phyloP scores from a whole-genome alignment of 805 yeast species.

The Lachancea kluyveri region DNA sequence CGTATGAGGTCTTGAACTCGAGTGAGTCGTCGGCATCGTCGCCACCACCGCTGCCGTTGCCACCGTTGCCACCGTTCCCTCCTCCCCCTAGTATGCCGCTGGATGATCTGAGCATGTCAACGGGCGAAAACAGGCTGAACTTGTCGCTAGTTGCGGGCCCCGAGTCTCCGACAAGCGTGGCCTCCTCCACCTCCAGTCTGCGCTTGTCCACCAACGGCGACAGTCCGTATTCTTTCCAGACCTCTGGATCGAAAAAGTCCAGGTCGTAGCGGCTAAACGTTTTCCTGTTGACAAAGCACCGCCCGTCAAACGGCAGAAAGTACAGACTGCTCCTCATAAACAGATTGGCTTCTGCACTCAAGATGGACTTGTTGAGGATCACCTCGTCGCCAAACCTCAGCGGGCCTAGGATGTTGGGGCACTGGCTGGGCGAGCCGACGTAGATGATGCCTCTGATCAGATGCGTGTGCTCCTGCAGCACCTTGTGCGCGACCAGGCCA shows the following conservation, averaged over 20 bases:
- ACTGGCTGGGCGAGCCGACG: constrained; percentile 78
- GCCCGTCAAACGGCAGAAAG: constrained; percentile 71
- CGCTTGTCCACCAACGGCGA: constrained; percentile 60
- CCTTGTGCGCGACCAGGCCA: constrained; percentile 78
- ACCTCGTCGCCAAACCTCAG: constrained; percentile 77
- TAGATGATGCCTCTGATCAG: constrained; percentile 71
- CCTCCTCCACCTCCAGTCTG: constrained; percentile 12
- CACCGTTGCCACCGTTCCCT: too few relatives aligned
- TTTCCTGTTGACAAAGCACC: constrained; percentile 58
- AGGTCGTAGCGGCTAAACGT: constrained; percentile 54
- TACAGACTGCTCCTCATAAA: constrained; percentile 81
- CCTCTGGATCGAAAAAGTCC: constrained; percentile 74
- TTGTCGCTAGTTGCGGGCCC: constrained; percentile 6
- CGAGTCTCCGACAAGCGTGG: constrained; percentile 1
- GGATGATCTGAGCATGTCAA: constrained; percentile 9
- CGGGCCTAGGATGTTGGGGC: constrained; percentile 84
- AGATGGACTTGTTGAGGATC: constrained; percentile 60
- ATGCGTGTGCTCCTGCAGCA: constrained; percentile 59
- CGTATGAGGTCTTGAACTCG: constrained; percentile 29
- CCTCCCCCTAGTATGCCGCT: constrained; percentile 3
- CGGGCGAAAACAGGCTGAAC: constrained; percentile 12
- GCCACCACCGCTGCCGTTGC: constrained; percentile 9
- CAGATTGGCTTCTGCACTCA: constrained; percentile 78
- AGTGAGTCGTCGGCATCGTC: constrained; percentile 4
- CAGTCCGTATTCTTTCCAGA: constrained; percentile 71